Evolutionary conservation across 768 basidiomycete species (phyloP).

Genomic region (Lactarius evosmus): DNA sequence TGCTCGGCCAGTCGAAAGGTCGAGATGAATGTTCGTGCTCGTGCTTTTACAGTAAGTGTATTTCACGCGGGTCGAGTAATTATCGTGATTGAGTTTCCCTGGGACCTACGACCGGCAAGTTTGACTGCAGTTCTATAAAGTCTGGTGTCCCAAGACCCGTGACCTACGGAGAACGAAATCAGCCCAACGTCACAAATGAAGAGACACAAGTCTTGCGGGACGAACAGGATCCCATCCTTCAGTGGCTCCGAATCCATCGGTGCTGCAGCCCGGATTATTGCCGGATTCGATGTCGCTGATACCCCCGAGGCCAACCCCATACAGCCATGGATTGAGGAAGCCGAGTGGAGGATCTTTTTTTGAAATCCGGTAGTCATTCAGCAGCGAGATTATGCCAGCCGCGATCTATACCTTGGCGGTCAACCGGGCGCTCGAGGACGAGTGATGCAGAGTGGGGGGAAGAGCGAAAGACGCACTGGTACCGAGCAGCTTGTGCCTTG

Average conservation of each 20-base stretch:
- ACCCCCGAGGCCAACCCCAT: not conserved
- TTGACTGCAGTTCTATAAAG: not conserved
- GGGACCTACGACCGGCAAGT: too few relatives aligned
- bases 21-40: too few relatives aligned
- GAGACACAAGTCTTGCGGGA: not conserved
- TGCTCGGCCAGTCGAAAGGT: too few relatives aligned
- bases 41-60: too few relatives aligned
- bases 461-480: not conserved
- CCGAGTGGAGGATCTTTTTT: not conserved
- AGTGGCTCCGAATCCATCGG: not conserved
- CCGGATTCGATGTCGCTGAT: not conserved
- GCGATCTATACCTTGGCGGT: not conserved
- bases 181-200: not conserved
- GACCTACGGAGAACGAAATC: not conserved
- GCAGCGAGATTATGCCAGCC: not conserved
- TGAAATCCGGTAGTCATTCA: not conserved
- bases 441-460: too few relatives aligned
- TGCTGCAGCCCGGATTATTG: not conserved
- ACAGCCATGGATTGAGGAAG: not conserved
- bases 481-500: not conserved
- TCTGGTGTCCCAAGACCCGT: not conserved
- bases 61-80: too few relatives aligned
- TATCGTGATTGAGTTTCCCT: too few relatives aligned
- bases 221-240: not conserved
- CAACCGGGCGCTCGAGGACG: not conserved